phyloP scores from a whole-genome alignment of 148 eudicot species.

The Pharnaceum exiguum region DNA sequence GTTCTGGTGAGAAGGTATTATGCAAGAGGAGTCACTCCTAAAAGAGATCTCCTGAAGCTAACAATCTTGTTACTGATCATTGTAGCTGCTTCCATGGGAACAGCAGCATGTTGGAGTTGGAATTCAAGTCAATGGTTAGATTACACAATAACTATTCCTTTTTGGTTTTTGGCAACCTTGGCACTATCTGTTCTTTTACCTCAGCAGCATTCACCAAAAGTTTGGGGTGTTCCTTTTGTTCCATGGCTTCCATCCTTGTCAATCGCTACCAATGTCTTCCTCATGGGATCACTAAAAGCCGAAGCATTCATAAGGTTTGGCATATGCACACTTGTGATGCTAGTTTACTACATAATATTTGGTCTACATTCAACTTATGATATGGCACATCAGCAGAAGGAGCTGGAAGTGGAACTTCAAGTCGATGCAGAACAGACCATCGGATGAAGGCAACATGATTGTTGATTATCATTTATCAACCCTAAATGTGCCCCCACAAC shows the following conservation, averaged over 20 bases:
- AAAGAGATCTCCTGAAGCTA: conserved; percentile 24
- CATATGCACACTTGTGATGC: conserved; percentile 27
- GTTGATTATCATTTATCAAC: too few species aligned
- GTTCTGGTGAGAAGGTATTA: conserved; percentile 63
- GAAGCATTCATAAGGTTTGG: conserved; percentile 24
- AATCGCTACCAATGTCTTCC: conserved; percentile 52
- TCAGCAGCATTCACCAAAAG: conserved; percentile 42
- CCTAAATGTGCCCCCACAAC: too few species aligned
- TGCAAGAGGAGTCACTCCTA: conserved; percentile 38
- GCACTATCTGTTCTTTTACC: conserved; percentile 42
- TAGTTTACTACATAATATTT: conserved; percentile 36
- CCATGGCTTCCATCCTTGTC: conserved; percentile 76
- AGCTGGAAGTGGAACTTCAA: background rate
- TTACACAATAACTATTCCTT: conserved; percentile 37
- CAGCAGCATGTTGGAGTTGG: conserved; percentile 49
- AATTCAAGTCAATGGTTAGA: conserved; percentile 38
- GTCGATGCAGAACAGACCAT: background rate
- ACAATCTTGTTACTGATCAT: conserved; percentile 32
- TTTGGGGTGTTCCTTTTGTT: conserved; percentile 74
- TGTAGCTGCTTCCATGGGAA: conserved; percentile 44
- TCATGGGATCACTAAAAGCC: conserved; percentile 52
- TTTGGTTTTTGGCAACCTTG: conserved; percentile 51
- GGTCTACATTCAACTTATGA: conserved; percentile 57
- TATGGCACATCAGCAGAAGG: conserved; percentile 22
- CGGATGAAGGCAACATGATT: background rate